phyloP scores from a whole-genome alignment of 768 basidiomycete species.

The Leucogyrophana mollusca region DNA sequence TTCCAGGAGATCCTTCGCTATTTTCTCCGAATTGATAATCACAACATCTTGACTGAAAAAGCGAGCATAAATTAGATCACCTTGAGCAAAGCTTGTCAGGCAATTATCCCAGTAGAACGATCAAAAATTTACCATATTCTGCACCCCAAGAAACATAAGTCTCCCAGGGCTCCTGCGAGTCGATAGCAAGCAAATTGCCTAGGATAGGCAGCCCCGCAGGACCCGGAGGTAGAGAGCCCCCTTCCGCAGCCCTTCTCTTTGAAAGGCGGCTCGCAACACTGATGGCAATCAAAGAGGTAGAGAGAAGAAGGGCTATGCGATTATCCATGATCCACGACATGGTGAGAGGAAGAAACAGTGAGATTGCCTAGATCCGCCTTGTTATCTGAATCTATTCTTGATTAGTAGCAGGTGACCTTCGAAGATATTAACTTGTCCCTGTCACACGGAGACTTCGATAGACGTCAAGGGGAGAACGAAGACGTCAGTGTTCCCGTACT shows the following conservation, averaged over 20 bases:
- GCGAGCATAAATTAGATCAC: not conserved
- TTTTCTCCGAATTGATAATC: not conserved
- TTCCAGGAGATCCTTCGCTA: not conserved
- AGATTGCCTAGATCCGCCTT: slow-evolving; percentile 17
- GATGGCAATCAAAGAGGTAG: not conserved
- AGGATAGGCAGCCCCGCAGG: not conserved
- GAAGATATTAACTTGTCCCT: too few species aligned
- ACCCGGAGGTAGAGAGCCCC: not conserved
- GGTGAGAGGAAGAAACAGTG: slow-evolving; percentile 29
- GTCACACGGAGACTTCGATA: too few species aligned
- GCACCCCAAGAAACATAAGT: not conserved
- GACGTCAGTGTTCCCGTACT: too few species aligned
- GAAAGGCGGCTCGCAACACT: not conserved
- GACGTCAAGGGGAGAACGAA: too few species aligned
- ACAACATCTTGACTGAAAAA: not conserved
- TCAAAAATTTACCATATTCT: not conserved
- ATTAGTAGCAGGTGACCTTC: too few species aligned
- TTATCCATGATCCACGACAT: slow-evolving; percentile 3
- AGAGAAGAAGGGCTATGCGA: not conserved
- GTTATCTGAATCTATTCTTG: too few species aligned
- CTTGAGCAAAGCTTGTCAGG: not conserved
- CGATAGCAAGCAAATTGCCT: not conserved
- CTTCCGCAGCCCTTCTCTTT: not conserved
- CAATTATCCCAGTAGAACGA: not conserved
- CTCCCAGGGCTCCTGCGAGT: not conserved